These are phyloP conservation scores for Hypoxylon perforatum DNA, from an alignment of 495 filamentous ascomycete species.

Conservation along the genomic window DNA sequence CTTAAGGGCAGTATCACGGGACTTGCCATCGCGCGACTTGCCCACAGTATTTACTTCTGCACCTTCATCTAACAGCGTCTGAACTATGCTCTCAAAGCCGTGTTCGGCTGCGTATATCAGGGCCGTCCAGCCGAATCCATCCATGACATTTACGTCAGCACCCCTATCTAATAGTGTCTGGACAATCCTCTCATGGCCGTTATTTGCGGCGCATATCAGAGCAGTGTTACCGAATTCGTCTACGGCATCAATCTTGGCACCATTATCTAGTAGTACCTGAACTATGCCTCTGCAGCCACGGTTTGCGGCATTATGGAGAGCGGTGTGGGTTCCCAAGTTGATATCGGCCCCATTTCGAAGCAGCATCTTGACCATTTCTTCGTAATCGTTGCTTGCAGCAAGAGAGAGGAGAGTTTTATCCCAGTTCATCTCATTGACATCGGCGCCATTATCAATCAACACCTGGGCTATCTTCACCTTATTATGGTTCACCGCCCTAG, in stretches of 20 bases:
- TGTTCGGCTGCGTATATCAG: conserved; percentile 11
- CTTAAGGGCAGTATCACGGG: no score
- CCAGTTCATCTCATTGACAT: neutral
- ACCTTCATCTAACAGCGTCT: no score
- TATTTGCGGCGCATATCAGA: conserved; percentile 31
- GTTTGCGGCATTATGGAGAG: neutral
- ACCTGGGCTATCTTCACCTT: neutral
- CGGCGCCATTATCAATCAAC: neutral
- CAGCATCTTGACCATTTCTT: neutral
- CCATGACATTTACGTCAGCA: no score
- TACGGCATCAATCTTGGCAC: no score
- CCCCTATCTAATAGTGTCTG: conserved; percentile 13
- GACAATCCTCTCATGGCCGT: conserved; percentile 24
- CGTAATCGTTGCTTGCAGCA: neutral
- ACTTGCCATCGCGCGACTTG: no score
- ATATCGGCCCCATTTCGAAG: neutral
- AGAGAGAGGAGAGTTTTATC: neutral
- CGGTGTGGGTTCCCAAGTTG: no score
- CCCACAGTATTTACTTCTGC: no score
- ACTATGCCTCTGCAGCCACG: neutral
- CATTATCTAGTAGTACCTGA: neutral
- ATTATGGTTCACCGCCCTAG: no score
- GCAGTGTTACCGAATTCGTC: neutral
- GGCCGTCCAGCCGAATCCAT: no score
- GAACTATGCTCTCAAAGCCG: no score